Base-by-base conservation (phyloP, 129 eudicot species). In the Calendula officinalis region DNA sequence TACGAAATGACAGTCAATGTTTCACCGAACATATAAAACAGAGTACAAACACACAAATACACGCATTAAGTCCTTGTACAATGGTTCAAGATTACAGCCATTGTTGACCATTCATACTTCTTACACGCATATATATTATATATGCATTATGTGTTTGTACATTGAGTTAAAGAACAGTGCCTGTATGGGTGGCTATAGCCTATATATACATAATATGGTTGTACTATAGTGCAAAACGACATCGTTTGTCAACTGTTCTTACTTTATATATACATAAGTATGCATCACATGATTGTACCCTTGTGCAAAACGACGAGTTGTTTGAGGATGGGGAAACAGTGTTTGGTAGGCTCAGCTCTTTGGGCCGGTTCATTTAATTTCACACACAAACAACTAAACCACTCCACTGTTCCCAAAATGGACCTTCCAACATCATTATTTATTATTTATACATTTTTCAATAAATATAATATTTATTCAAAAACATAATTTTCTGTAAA, bases 211-310 rank as follows among this genome's bases (percentile, higher is more conserved):
- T 73, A 64, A 56, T 4, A 10, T 45, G 52, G 57, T 73, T 73
- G 65, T 73, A 64, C 44, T 35, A 5, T 37, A 60, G 54, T 59
- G 60, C 13, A 13, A n/a, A 70, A 32, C 39, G 54, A 62, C 77
- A 64, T 71, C 37, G 38, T 56, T 64, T 54, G 66, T 72, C 33
- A 71, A 72, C 76, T 62, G 76, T 54, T 40, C 46, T 22, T 22
- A 22, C 30, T 22, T 22, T 22, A 2, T 0, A 71, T 40, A 52
- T 27, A 14, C 22, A 64, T 16, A 52, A 42, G 60, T 46, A 73
- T 72, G 67, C 77, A 56, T 56, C 55, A 64, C 16, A 33, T 45
- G 66, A 36, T 73, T 73, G 78, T 64, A 73, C 78, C 60, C 13
- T 36, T 9, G 64, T 46, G 72, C 72, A 64, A 73, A 73, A 73